A percentile compares a stretch with the other conserved stretches of the same genome.
phyloP scores from a whole-genome alignment of 768 basidiomycete species.

The Serendipita sp. region DNA sequence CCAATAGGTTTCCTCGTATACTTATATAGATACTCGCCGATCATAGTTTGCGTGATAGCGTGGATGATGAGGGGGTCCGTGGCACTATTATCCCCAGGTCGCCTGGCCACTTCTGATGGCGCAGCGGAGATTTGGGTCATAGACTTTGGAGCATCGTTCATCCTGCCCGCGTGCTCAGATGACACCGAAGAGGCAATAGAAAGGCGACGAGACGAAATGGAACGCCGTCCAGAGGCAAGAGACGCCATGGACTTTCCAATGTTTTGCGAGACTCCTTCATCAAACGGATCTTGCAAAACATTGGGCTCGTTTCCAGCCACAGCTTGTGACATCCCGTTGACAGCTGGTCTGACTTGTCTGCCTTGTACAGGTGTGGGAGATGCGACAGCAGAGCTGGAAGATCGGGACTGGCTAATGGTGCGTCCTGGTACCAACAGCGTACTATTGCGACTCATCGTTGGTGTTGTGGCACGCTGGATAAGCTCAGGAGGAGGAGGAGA shows the following conservation, averaged over 20 bases:
- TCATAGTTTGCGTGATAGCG: slow-evolving; percentile 99
- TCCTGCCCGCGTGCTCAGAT: slow-evolving; percentile 12
- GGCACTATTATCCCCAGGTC: slow-evolving; percentile 22
- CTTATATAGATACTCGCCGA: slow-evolving; percentile 96
- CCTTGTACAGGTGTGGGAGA: not conserved
- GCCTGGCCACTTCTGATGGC: not conserved
- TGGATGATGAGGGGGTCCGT: slow-evolving; percentile 89
- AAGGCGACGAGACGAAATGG: slow-evolving; percentile 46
- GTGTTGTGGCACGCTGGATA: slow-evolving; percentile 80
- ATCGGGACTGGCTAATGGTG: not conserved
- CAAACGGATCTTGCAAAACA: slow-evolving; percentile 2
- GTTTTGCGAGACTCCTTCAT: not conserved
- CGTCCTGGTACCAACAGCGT: not conserved
- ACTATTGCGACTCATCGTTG: slow-evolving; percentile 42
- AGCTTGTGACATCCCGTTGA: not conserved
- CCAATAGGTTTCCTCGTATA: slow-evolving; percentile 83
- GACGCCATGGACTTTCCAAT: not conserved
- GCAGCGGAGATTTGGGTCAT: not conserved
- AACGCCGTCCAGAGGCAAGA: not conserved
- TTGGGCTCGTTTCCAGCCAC: not conserved
- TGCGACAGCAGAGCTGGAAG: not conserved
- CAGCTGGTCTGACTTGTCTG: not conserved
- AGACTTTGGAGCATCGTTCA: slow-evolving; percentile 10
- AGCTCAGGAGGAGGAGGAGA: slow-evolving; percentile 90
- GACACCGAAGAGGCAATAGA: slow-evolving; percentile 53